A percentile compares a stretch with the other conserved stretches of the same genome.
Evolutionary conservation across 441 rosid species (phyloP).

Genomic region (Eutrema salsugineum): DNA sequence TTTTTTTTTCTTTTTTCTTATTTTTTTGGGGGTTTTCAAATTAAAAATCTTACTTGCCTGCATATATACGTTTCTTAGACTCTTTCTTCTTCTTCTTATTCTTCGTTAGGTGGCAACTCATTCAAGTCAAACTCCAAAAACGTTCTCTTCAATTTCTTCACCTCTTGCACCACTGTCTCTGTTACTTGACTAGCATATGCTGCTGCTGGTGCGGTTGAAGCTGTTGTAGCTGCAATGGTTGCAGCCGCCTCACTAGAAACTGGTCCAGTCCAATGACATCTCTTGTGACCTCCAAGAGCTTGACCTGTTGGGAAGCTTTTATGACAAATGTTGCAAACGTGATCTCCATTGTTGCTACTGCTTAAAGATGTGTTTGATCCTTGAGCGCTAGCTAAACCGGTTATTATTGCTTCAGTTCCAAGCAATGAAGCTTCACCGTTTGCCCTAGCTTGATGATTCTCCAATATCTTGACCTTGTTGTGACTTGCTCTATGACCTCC

Average conservation of each 20-base stretch:
- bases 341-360: constrained; percentile 25
- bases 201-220: constrained; percentile 9
- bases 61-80: constrained; percentile 31
- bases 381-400: constrained; percentile 19
- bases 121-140: constrained; percentile 44
- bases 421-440: constrained; percentile 25
- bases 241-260: constrained; percentile 25
- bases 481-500: constrained; percentile 42
- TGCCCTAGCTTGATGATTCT: constrained; percentile 30
- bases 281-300: constrained; percentile 61
- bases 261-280: constrained; percentile 42
- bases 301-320: constrained; percentile 49
- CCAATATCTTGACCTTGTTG: constrained; percentile 28
- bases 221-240: constrained; percentile 16
- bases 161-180: constrained; percentile 19
- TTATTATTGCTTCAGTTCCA: constrained; percentile 21
- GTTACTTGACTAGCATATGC: constrained; percentile 20
- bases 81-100: constrained; percentile 23
- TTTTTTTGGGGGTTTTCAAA: neutral
- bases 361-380: constrained; percentile 22
- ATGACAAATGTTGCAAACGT: constrained; percentile 43
- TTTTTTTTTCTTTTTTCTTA: neutral
- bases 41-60: constrained; percentile 26
- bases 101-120: constrained; percentile 33
- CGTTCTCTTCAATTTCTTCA: constrained; percentile 17